These are phyloP conservation scores for Cubamyces sp. DNA, from an alignment of 768 basidiomycete species.

Conservation along the genomic window DNA sequence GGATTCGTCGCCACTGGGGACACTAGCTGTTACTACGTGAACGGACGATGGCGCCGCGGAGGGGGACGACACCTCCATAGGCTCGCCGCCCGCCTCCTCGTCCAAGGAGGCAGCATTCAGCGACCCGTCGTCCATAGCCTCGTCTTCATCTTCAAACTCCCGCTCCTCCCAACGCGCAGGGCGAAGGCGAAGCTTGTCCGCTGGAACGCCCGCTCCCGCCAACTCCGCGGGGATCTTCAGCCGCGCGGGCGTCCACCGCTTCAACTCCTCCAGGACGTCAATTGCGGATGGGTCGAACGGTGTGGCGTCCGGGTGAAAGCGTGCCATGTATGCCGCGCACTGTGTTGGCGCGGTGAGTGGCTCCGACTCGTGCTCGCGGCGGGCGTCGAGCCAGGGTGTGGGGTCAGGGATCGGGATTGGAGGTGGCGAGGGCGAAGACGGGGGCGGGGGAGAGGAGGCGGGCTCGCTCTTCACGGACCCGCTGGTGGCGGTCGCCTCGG, in stretches of 20 bases:
- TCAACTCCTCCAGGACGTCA: slow-evolving; percentile 3
- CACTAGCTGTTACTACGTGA: too few species aligned
- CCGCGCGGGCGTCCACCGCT: slow-evolving; percentile 5
- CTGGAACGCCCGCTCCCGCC: not conserved
- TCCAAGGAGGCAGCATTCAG: not conserved
- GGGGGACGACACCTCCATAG: too few species aligned
- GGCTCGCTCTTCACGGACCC: slow-evolving; percentile 10
- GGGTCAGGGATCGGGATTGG: slow-evolving; percentile 6
- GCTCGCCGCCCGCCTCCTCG: too few species aligned
- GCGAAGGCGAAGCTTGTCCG: not conserved
- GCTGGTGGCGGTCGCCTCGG: slow-evolving; percentile 4
- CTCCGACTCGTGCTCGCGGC: not conserved
- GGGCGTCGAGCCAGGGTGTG: not conserved
- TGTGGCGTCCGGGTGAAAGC: not conserved
- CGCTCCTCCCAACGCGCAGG: not conserved
- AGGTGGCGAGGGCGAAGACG: slow-evolving; percentile 14
- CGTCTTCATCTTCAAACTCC: not conserved
- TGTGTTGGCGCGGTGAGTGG: not conserved
- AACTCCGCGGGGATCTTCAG: slow-evolving; percentile 1
- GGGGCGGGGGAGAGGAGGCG: slow-evolving; percentile 23
- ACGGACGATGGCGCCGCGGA: too few species aligned
- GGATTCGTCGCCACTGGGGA: too few species aligned
- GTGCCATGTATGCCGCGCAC: slow-evolving; percentile 1
- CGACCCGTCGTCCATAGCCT: not conserved
- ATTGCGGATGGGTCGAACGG: not conserved